Evolutionary conservation across 2,329 filamentous ascomycete species (phyloP), one percentile per base, ranked within the genome.

Genomic region (Penicillium sp.): DNA sequence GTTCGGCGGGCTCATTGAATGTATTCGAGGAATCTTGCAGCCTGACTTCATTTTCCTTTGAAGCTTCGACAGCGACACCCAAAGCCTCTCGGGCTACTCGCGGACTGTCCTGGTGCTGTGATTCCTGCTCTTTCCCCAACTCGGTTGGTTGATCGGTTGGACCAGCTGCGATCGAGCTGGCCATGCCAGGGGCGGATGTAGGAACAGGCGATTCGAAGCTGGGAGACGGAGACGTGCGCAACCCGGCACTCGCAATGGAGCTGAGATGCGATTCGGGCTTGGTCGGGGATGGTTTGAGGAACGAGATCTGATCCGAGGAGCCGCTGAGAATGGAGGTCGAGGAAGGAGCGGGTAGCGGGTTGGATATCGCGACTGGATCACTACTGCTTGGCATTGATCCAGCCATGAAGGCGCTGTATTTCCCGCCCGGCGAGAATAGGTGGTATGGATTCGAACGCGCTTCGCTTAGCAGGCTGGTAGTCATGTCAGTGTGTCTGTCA

Each of bases 131-230:
- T 54, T 66, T 66, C 30, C 71, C 71, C 26, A 66, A 66, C 30
- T 68, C 71, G 14, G 61, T 57, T 53, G 63, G 64, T 52, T 66
- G 66, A 60, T 71, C 69, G 53, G 61, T 59, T 50, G 66, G 60
- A 59, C 62, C 87, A 83, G 59, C 79, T 75, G 23, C 84, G 80
- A 71, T 88, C 81, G 66, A 78, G 71, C 65, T 74, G 63, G 65
- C 68, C 71, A 66, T 79, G 69, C 59, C 30, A 28, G 20, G 12
- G 20, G 66, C 42, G 71, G 43, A 63, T 14, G 70, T 66, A 33
- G 69, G 67, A 51, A 68, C 65, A 26, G 70, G 70, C 57, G 72
- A 70, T 38, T 70, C 73, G 47, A 75, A 69, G 30, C 61, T 55
- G 12, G 66, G 62, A 2, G 68, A 69, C 5, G 64, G 58, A 11